Base-by-base conservation (phyloP, 805 yeast species). In the Lachancea thermotolerans region DNA sequence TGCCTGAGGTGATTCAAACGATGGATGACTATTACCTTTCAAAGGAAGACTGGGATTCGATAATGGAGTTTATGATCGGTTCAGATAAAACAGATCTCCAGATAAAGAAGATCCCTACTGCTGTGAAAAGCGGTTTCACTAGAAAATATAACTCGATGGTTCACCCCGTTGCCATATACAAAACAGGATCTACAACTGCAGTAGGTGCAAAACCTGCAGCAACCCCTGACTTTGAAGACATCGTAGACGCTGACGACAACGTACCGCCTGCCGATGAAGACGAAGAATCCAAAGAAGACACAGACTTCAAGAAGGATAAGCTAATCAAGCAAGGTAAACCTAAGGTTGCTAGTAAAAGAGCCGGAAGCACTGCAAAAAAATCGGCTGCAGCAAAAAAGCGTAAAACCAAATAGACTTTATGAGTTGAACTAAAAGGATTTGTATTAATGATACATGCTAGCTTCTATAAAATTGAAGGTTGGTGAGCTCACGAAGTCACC, bases 21-120 rank as follows among this genome's bases (percentile, higher is more conserved):
- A 74, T 93, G 85, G 99, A 93, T 64, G 71, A 78, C 31, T 93
- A 93, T 64, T 93, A 79, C 57, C 63, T 93, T 33, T 85, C 95
- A 7, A 84, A 79, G 56, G 95, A 90, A 47, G 98, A 93, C 64
- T 91, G 95, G 90, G 98, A 91, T 58, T 75, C 74, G 17, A 68
- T 93, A 10, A 72, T 88, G 75, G 97, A 90, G 50, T 77, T 90
- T 49, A 83, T 87, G 14, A 81, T 89, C 10, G 95, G 95, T 0
- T 73, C 71, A 11, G 72, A 64, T 12, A 57, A 64, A 31, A 71
- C 77, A 14, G 77, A 74, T 6, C 56, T 60, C 0, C 51, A 68
- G 10, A 53, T 75, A 45, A 86, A 86, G 64, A 74, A 77, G 55
- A 73, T 91, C 4, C 79, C 91, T 9, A 76, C 96, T 1, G 73